Evolutionary conservation across 225 moss, liverwort and hornwort species (phyloP), one percentile per base, ranked within the genome.

Genomic region (Asterella californica): DNA sequence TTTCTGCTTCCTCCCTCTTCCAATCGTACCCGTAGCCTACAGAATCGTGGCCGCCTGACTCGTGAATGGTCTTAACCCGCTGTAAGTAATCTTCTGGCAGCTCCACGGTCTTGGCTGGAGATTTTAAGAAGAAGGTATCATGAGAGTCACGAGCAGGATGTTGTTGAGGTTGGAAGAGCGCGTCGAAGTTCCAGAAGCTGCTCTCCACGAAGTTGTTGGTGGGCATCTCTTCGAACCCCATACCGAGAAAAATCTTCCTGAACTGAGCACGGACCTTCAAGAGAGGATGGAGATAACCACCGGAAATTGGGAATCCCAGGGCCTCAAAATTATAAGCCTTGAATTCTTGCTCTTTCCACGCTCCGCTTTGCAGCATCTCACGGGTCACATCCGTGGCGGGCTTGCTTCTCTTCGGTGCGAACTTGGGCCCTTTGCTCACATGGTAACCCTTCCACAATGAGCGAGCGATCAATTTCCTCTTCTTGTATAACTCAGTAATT

Each of bases 121-220:
- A 91, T 81, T 90, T 90, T 79, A 94, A 72, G 79, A 94, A 96
- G 83, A 92, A 91, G 21, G 96, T 96, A 57, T 91, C 94, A 71
- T 96, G 96, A 53, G 97, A 97, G 66, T 99, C 97, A 48, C 91
- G 97, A 76, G 94, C 93, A 79, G 97, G 94, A 88, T 94, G 94
- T 42, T 93, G 91, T 87, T 97, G 94, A 47, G 97, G 94, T 85
- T 97, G 92, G 79, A 97, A 97, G 63, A 97, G 91, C 10, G 91
- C 92, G 87, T 94, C 94, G 25, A 99, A 99, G 42, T 99, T 94
- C 97, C 97, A 99, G 84, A 99, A 99, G 86, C 93, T 96, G 91
- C 93, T 94, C 79, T 99, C 97, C 19, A 99, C 92, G 78, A 94
- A 94, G 22, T 89, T 92, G 81, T 99, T 94, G 59, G 94, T 99